phyloP scores from a whole-genome alignment of 164 flowering plant genomes.

The Vitis labrusca region DNA sequence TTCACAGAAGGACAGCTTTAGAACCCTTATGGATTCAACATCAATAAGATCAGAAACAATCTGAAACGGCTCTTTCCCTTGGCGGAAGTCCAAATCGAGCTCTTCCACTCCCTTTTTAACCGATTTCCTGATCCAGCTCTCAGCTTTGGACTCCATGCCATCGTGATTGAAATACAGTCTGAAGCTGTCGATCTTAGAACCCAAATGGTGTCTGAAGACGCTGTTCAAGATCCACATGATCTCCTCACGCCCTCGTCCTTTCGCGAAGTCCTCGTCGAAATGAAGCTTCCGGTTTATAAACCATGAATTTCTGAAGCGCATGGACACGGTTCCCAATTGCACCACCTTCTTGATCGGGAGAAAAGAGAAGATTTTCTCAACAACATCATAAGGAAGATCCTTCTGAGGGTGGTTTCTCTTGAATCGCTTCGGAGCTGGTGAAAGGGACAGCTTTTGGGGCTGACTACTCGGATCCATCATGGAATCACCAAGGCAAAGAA shows the following conservation, averaged over 20 bases:
- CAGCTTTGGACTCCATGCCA: not conserved
- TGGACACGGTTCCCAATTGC: too few species aligned
- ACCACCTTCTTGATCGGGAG: too few species aligned
- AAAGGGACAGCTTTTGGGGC: too few species aligned
- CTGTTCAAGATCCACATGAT: not conserved
- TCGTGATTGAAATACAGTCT: not conserved
- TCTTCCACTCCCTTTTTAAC: conserved; percentile 10
- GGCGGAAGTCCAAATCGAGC: conserved; percentile 6
- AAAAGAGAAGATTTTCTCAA: too few species aligned
- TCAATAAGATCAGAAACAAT: not conserved
- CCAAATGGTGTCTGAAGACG: not conserved
- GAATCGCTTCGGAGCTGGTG: too few species aligned
- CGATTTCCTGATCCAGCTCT: conserved; percentile 1
- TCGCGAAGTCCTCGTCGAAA: conserved; percentile 4
- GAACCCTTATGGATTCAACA: not conserved
- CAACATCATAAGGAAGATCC: too few species aligned
- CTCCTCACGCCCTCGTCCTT: not conserved
- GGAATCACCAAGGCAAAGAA: too few species aligned
- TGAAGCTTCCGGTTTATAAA: not conserved
- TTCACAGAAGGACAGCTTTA: conserved; percentile 2
- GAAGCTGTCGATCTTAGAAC: conserved; percentile 1
- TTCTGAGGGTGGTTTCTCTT: too few species aligned
- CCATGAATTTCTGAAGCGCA: too few species aligned
- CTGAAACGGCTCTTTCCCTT: not conserved
- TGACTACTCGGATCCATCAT: too few species aligned